These are phyloP conservation scores for Pholiota adiposa DNA, from an alignment of 1,284 basidiomycete species.

Conservation along the genomic window DNA sequence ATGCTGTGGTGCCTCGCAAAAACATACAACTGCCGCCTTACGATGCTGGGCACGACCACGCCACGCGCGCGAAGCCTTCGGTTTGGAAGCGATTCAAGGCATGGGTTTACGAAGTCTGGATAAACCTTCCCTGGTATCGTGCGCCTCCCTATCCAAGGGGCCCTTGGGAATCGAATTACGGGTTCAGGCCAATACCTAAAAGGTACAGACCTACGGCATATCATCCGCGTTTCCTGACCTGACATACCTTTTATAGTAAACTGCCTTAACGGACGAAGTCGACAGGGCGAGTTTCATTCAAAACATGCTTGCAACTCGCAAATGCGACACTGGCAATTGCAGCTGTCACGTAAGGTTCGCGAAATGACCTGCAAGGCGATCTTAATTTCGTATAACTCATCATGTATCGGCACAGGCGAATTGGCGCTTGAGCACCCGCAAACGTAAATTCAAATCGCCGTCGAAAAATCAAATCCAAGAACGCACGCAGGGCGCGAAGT, in stretches of 20 bases:
- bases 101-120: slow-evolving; percentile 3
- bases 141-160: slow-evolving; percentile 18
- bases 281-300: not conserved
- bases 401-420: not conserved
- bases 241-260: slow-evolving; percentile 6
- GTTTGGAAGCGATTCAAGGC: slow-evolving; percentile 13
- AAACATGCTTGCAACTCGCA: not conserved
- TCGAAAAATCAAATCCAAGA: no score
- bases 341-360: not conserved
- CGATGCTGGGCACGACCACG: not conserved
- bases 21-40: not conserved
- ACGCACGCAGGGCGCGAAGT: not conserved
- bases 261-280: slow-evolving; percentile 1
- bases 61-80: not conserved
- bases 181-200: slow-evolving; percentile 19
- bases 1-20: not conserved
- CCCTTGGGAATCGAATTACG: slow-evolving; percentile 20
- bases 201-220: slow-evolving; percentile 1
- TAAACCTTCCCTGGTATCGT: slow-evolving; percentile 15
- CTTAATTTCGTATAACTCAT: not conserved
- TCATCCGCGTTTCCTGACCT: not conserved
- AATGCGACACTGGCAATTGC: not conserved
- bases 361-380: not conserved
- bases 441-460: not conserved
- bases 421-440: not conserved